phyloP scores from a whole-genome alignment of 768 basidiomycete genomes.

The Coprinopsis cinerea region DNA sequence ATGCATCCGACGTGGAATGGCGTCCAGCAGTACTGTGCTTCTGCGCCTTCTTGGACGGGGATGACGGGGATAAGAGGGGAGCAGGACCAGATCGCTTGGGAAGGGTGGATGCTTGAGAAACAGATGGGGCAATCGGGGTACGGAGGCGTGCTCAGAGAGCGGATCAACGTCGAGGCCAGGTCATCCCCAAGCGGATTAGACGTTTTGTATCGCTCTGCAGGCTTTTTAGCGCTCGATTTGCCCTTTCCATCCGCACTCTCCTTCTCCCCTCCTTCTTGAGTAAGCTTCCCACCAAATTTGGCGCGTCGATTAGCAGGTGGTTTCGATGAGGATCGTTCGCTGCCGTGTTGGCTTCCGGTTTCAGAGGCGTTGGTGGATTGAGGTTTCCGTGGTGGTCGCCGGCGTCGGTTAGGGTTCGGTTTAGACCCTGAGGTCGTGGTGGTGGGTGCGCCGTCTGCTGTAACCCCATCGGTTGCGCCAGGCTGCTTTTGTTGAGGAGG shows the following conservation, averaged over 20 bases:
- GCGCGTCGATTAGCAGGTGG: constrained; percentile 12
- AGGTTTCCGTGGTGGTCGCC: background rate
- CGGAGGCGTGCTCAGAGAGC: constrained; percentile 60
- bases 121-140: constrained; percentile 82
- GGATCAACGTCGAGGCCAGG: constrained; percentile 68
- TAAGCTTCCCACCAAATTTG: constrained; percentile 22
- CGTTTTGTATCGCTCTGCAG: constrained; percentile 12
- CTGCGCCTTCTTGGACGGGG: constrained; percentile 24
- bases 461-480: too few relatives aligned
- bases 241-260: constrained; percentile 10
- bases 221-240: constrained; percentile 2
- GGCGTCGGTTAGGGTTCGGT: background rate
- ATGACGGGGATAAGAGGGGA: constrained; percentile 52
- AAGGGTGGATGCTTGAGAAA: constrained; percentile 72
- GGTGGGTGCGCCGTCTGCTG: too few relatives aligned
- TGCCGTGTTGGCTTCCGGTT: background rate
- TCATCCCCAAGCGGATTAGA: constrained; percentile 39
- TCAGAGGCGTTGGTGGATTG: background rate
- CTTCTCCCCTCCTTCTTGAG: background rate
- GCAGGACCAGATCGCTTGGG: constrained; percentile 85
- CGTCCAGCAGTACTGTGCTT: constrained; percentile 74
- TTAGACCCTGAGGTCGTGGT: background rate
- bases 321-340: background rate
- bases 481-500: too few relatives aligned
- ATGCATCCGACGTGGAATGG: constrained; percentile 91